These are phyloP conservation scores for Albatrellus ellisii DNA, from an alignment of 768 basidiomycete genomes.

Conservation along the genomic window DNA sequence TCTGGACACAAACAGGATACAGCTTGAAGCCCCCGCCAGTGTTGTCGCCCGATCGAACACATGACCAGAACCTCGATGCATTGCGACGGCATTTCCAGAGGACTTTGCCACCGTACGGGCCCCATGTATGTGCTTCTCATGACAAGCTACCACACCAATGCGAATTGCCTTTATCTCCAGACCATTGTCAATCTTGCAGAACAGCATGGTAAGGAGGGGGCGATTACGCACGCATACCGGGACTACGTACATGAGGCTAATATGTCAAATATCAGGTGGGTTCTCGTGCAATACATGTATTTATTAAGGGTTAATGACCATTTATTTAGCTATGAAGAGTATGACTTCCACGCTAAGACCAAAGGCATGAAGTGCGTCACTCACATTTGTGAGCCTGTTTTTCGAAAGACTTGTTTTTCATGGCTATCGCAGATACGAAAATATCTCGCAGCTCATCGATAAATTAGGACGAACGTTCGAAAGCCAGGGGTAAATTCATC, in stretches of 20 bases:
- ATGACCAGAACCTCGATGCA: slow-evolving; percentile 55
- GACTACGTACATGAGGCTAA: slow-evolving; percentile 48
- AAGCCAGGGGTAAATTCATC: slow-evolving; percentile 49
- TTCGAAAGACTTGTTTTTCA: slow-evolving; percentile 7
- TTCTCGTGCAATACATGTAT: background rate
- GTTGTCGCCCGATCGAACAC: slow-evolving; percentile 60
- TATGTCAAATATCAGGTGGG: slow-evolving; percentile 44
- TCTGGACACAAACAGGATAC: slow-evolving; percentile 84
- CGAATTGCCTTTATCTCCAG: slow-evolving; percentile 24
- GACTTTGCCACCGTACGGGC: slow-evolving; percentile 57
- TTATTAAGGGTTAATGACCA: background rate
- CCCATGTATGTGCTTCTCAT: slow-evolving; percentile 38
- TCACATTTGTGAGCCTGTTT: background rate
- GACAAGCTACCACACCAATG: slow-evolving; percentile 3
- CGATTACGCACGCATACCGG: slow-evolving; percentile 66
- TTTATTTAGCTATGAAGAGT: slow-evolving; percentile 51
- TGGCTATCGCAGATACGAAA: slow-evolving; percentile 54
- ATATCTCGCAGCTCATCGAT: slow-evolving; percentile 66
- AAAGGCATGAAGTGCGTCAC: slow-evolving; percentile 79
- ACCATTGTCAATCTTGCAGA: slow-evolving; percentile 85
- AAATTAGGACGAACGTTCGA: slow-evolving; percentile 66
- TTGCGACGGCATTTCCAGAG: slow-evolving; percentile 64
- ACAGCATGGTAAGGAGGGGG: slow-evolving; percentile 76
- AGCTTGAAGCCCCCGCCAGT: slow-evolving; percentile 81
- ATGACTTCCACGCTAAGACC: slow-evolving; percentile 91